Evolutionary conservation across 1,284 basidiomycete genomes (phyloP).

Genomic region (Austroboletus rostrupii): DNA sequence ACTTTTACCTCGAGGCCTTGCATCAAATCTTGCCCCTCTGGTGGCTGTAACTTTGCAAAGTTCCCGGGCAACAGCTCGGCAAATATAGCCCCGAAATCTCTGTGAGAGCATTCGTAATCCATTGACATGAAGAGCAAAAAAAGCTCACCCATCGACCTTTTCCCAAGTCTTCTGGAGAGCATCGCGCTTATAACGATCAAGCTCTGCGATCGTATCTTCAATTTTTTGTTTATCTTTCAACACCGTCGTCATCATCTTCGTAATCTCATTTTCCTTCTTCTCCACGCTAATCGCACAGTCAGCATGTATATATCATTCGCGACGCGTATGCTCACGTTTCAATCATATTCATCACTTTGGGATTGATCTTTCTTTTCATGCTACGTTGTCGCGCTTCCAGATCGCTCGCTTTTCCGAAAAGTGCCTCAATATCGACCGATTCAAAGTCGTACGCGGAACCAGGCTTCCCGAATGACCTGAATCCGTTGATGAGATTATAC

Average conservation of each 20-base stretch:
- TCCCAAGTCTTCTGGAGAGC: slow-evolving; percentile 93
- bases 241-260: slow-evolving; percentile 88
- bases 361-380: slow-evolving; percentile 94
- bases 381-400: slow-evolving; percentile 80
- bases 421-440: slow-evolving; percentile 62
- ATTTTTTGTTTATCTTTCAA: slow-evolving; percentile 96
- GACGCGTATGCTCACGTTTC: slow-evolving; percentile 62
- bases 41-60: slow-evolving; percentile 92
- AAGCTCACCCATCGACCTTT: slow-evolving; percentile 83
- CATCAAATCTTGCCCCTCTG: slow-evolving; percentile 90
- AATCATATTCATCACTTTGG: slow-evolving; percentile 94
- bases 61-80: slow-evolving; percentile 95
- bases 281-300: slow-evolving; percentile 64
- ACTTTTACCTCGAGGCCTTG: slow-evolving; percentile 98
- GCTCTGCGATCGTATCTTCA: slow-evolving; percentile 88
- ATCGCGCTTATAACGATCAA: slow-evolving; percentile 93
- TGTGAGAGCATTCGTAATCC: slow-evolving; percentile 29
- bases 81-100: slow-evolving; percentile 97
- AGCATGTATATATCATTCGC: not conserved
- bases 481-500: slow-evolving; percentile 1
- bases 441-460: slow-evolving; percentile 85
- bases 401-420: slow-evolving; percentile 69
- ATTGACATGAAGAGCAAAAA: not conserved
- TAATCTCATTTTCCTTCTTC: slow-evolving; percentile 85
- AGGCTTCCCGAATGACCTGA: slow-evolving; percentile 76